These are phyloP conservation scores for Gastrolobium villosum DNA, from an alignment of 306 rosid species.

Conservation along the genomic window DNA sequence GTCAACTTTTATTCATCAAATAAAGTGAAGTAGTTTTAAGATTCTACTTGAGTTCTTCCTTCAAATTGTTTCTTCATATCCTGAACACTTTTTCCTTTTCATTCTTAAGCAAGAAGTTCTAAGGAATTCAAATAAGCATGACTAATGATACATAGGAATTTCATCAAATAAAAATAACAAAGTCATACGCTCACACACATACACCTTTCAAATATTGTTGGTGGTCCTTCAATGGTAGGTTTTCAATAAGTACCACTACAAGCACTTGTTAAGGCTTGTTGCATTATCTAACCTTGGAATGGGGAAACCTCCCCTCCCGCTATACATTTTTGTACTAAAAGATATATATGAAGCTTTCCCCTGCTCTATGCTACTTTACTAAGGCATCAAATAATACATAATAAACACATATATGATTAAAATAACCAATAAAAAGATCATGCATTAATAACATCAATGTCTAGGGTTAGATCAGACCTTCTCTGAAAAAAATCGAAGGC, in stretches of 20 bases:
- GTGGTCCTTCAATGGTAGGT: constrained; percentile 2
- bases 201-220: neutral
- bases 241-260: neutral
- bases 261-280: neutral
- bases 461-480: constrained; percentile 63
- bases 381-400: neutral
- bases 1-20: constrained; percentile 16
- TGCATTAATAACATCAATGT: neutral
- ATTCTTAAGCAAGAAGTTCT: constrained; percentile 15
- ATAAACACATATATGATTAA: constrained; percentile 4
- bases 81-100: constrained; percentile 22
- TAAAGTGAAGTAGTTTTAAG: constrained; percentile 10
- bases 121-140: constrained; percentile 30
- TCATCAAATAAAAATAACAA: constrained; percentile 20
- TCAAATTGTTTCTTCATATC: neutral
- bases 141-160: neutral
- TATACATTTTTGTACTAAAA: neutral
- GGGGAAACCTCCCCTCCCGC: neutral
- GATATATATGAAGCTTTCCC: neutral
- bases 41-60: constrained; percentile 27
- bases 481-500: constrained; percentile 87
- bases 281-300: constrained; percentile 11
- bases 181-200: neutral
- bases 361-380: neutral
- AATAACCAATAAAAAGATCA: constrained; percentile 2